Evolutionary conservation across 148 eudicot species (phyloP), one percentile per base, ranked within the genome.

Genomic region (Chenopodium quinoa): DNA sequence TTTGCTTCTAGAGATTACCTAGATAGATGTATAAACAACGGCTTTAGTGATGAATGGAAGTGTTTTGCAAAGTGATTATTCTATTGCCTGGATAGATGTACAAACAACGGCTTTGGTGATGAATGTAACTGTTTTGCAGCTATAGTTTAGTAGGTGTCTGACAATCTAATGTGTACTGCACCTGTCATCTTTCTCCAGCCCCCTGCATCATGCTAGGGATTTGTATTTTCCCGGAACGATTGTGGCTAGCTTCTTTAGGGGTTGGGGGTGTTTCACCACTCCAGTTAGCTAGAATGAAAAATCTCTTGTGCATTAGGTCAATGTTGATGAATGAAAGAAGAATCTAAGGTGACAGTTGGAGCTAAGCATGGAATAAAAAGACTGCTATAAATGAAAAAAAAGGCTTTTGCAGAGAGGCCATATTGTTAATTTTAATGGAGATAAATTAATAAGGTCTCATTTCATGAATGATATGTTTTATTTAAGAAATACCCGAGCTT

Each of bases 31-130:
- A 44, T 78, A 78, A 29, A 78, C 72, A 27, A 71, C n/a, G 23
- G 69, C 5, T 29, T 48, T 74, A 74, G 77, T 50, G n/a, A 74
- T n/a, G 40, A 75, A 44, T 66, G 72, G 19, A n/a, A 47, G 62
- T 40, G 8, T 78, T 48, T 74, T 74, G 40, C 52, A n/a, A 40
- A 40, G 44, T 40, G 44, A 40, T 40, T 40, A 2, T 40, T 40
- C 44, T 40, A 63, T 8, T 63, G 52, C 63, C 37, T 40, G 20
- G 50, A 17, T 22, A 79, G 66, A 69, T 69, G 32, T 79, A 44
- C 68, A 78, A 29, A 78, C 80, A 27, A 71, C n/a, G n/a, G 68
- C 5, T 66, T 48, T 74, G 50, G 77, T 50, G n/a, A 74, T n/a
- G 71, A 75, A 40, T 66, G 60, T 47, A 22, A 27, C 80, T 37